phyloP scores from a whole-genome alignment of 1,284 basidiomycete species.

The Leccinum fallax region DNA sequence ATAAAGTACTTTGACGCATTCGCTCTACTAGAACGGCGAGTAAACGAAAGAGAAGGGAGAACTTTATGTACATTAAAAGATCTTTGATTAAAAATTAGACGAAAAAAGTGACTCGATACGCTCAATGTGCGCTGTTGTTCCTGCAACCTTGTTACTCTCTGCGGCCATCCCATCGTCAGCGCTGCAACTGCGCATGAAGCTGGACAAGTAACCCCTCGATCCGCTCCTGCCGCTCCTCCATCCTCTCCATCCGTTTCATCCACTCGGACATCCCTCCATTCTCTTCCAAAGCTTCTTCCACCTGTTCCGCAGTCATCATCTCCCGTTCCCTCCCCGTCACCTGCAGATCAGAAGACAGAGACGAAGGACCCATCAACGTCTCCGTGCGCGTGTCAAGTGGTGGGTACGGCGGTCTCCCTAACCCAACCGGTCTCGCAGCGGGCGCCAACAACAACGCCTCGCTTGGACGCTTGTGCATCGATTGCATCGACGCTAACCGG shows the following conservation, averaged over 20 bases:
- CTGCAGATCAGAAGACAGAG: slow-evolving; percentile 37
- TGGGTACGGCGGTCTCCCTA: slow-evolving; percentile 26
- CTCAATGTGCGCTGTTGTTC: slow-evolving; percentile 53
- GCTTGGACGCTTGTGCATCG: slow-evolving; percentile 20
- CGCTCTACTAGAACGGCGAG: neutral
- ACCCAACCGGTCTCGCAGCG: slow-evolving; percentile 6
- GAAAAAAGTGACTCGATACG: slow-evolving; percentile 44
- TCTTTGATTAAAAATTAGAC: neutral
- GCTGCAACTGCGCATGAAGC: slow-evolving; percentile 21
- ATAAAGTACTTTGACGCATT: neutral
- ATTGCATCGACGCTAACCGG: slow-evolving; percentile 52
- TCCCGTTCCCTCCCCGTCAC: neutral
- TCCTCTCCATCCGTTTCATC: slow-evolving; percentile 50
- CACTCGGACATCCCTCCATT: slow-evolving; percentile 32
- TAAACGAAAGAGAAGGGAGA: neutral
- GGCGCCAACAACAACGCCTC: slow-evolving; percentile 10
- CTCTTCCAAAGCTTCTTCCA: slow-evolving; percentile 39
- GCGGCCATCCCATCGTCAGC: slow-evolving; percentile 13
- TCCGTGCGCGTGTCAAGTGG: slow-evolving; percentile 27
- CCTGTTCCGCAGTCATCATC: slow-evolving; percentile 45
- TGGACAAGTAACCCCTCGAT: slow-evolving; percentile 60
- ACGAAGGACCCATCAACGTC: slow-evolving; percentile 28
- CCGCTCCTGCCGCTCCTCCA: slow-evolving; percentile 64
- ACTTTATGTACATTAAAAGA: neutral
- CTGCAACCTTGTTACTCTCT: neutral